These are phyloP conservation scores for Fusarium stilboides DNA, from an alignment of 2,329 filamentous ascomycete species.

Conservation along the genomic window DNA sequence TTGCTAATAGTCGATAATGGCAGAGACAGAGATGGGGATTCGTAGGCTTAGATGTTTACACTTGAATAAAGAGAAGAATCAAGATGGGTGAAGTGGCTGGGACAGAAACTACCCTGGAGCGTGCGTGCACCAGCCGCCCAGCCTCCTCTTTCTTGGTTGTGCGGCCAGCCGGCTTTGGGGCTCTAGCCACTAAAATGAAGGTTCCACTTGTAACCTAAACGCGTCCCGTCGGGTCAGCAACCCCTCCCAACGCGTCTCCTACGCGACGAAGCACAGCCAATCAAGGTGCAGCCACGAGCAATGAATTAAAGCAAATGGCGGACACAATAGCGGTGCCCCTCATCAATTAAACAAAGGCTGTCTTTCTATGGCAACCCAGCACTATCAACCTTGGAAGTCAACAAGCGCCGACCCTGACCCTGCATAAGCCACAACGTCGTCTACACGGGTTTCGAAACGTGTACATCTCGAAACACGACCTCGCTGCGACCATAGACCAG, in stretches of 20 bases:
- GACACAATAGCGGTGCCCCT: slow-evolving; percentile 40
- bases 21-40: slow-evolving; percentile 46
- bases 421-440: slow-evolving; percentile 30
- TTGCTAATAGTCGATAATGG: slow-evolving; percentile 48
- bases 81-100: slow-evolving; percentile 49
- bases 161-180: slow-evolving; percentile 29
- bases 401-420: slow-evolving; percentile 38
- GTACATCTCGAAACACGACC: slow-evolving; percentile 27
- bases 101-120: slow-evolving; percentile 49
- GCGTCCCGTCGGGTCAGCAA: slow-evolving; percentile 42
- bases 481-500: slow-evolving; percentile 24
- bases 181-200: slow-evolving; percentile 40
- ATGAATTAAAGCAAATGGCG: slow-evolving; percentile 32
- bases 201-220: slow-evolving; percentile 26
- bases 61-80: slow-evolving; percentile 43
- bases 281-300: slow-evolving; percentile 35
- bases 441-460: slow-evolving; percentile 21
- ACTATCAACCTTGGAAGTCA: slow-evolving; percentile 21
- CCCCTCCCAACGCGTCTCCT: slow-evolving; percentile 49
- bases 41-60: slow-evolving; percentile 44
- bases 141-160: slow-evolving; percentile 45
- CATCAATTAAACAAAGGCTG: slow-evolving; percentile 39
- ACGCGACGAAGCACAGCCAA: slow-evolving; percentile 50
- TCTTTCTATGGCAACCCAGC: slow-evolving; percentile 27
- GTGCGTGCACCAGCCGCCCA: slow-evolving; percentile 44